phyloP scores from a whole-genome alignment of 371 early-diverging fungal species.

The Parasitella parasitica region DNA sequence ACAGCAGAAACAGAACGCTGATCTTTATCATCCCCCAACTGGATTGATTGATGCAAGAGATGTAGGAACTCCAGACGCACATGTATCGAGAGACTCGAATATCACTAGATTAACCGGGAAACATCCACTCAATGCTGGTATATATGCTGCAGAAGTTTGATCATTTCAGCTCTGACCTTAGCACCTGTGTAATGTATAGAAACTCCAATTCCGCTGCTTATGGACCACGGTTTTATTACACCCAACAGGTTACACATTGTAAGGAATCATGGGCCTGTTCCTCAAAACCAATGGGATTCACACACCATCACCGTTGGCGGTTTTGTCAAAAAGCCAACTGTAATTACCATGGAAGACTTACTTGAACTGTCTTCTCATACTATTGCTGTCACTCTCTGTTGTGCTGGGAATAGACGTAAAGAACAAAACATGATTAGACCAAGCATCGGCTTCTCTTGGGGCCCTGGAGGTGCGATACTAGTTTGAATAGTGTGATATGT shows the following conservation, averaged over 20 bases:
- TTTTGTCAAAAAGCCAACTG: conserved; percentile 47
- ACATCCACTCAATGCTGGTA: conserved; percentile 62
- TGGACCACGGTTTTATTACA: conserved; percentile 56
- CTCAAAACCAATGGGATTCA: conserved; percentile 54
- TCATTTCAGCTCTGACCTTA: background rate
- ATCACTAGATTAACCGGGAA: conserved; percentile 53
- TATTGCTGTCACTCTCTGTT: conserved; percentile 64
- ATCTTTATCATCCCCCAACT: background rate
- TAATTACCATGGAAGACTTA: conserved; percentile 60
- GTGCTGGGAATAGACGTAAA: conserved; percentile 84
- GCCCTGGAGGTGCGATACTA: conserved; percentile 12
- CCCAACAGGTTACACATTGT: conserved; percentile 61
- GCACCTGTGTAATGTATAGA: conserved; percentile 17
- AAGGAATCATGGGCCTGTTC: conserved; percentile 86
- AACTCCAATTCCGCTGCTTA: conserved; percentile 48
- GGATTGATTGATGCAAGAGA: conserved; percentile 31
- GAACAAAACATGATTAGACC: conserved; percentile 77
- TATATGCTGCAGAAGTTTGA: background rate
- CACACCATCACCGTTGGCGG: conserved; percentile 43
- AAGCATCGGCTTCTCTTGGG: conserved; percentile 62
- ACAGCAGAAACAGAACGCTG: background rate
- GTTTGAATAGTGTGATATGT: no score
- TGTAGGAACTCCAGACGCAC: conserved; percentile 47
- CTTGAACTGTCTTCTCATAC: conserved; percentile 43
- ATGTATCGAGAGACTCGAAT: conserved; percentile 45